phyloP scores from a whole-genome alignment of 352 stramenopile species.

The Globisporangium emineosum region DNA sequence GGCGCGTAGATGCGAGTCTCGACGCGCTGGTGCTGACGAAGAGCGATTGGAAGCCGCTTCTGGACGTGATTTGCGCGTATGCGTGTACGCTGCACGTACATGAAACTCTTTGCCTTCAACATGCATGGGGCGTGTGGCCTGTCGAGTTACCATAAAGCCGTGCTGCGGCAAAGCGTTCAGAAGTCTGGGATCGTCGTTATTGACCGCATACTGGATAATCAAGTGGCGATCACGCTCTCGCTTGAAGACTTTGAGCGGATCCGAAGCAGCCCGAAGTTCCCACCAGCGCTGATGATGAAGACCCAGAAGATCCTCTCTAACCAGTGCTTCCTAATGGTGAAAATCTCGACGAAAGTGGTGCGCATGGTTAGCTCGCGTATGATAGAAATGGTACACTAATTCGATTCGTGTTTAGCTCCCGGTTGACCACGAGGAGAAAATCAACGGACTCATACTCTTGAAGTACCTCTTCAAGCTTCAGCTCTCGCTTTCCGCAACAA shows the following conservation, averaged over 20 bases:
- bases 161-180: constrained; percentile 22
- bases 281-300: constrained; percentile 13
- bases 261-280: constrained; percentile 13
- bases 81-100: constrained; percentile 15
- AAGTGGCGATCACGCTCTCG: constrained; percentile 36
- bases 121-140: background rate
- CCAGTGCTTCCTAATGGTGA: constrained; percentile 46
- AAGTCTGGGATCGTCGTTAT: constrained; percentile 30
- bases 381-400: background rate
- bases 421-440: constrained; percentile 23
- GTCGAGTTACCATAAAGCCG: constrained; percentile 22
- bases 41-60: constrained; percentile 18
- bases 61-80: constrained; percentile 18
- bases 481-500: constrained; percentile 24
- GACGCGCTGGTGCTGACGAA: constrained; percentile 20
- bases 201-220: constrained; percentile 32
- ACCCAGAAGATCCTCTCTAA: constrained; percentile 29
- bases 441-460: constrained; percentile 44
- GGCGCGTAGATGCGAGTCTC: background rate
- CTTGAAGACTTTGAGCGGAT: constrained; percentile 35
- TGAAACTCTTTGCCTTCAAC: background rate
- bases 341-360: background rate
- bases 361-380: background rate
- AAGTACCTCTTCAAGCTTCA: constrained; percentile 50
- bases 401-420: constrained; percentile 30